phyloP scores from a whole-genome alignment of 2,329 filamentous ascomycete genomes.

The Ophiostoma tasmaniense region DNA sequence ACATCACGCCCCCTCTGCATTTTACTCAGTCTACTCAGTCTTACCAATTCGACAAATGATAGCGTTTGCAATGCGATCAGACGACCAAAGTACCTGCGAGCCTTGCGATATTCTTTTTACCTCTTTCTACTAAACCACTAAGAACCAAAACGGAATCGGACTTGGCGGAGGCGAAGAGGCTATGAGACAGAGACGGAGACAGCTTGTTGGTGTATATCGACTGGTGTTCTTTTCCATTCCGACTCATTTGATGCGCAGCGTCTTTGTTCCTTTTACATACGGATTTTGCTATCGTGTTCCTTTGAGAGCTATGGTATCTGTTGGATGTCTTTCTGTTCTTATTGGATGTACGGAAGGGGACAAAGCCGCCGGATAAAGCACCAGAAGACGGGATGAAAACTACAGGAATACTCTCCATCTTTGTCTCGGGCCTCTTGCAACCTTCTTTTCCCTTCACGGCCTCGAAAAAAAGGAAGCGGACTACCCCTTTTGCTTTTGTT shows the following conservation, averaged over 20 bases:
- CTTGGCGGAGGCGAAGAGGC: neutral
- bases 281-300: neutral
- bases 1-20: neutral
- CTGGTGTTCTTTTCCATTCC: neutral
- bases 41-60: slow-evolving; percentile 1
- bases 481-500: slow-evolving; percentile 14
- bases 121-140: neutral
- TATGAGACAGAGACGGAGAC: neutral
- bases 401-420: neutral
- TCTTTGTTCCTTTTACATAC: neutral
- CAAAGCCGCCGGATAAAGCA: neutral
- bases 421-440: neutral
- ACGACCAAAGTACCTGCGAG: neutral
- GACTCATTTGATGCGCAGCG: neutral
- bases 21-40: neutral
- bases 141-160: slow-evolving; percentile 2
- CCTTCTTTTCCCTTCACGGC: slow-evolving; percentile 7
- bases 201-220: neutral
- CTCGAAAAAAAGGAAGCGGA: slow-evolving; percentile 13
- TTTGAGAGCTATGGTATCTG: neutral
- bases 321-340: neutral
- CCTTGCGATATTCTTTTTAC: neutral
- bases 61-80: slow-evolving; percentile 6
- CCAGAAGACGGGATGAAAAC: neutral
- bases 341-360: slow-evolving; percentile 5